Evolutionary conservation across 768 basidiomycete genomes (phyloP), one percentile per base, ranked within the genome.

Genomic region (Pleurotus djamor): DNA sequence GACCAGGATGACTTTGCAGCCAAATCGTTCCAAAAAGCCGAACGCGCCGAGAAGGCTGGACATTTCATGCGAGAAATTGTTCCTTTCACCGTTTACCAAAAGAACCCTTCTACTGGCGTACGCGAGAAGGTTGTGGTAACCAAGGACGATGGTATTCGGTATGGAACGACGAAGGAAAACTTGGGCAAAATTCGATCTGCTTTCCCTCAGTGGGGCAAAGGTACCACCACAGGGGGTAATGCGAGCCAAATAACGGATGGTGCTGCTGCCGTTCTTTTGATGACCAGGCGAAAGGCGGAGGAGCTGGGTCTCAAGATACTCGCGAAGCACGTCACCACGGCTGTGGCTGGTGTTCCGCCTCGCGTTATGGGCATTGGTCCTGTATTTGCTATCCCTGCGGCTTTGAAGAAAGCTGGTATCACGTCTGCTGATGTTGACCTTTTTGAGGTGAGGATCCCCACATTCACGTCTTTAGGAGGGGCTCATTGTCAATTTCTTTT

Each of bases 301-400:
- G 83, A 84, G 63, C 77, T 94, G 4, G 87, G 88, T 5, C 68
- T 96, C 61, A 74, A 73, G 16, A 84, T 95, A 64, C 72, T 94
- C n/a, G 93, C 83, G 6, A 94, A 91, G 70, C 82, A 91, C 68
- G 76, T 91, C 59, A 86, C 83, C n/a, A 91, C 91, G 1, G 77
- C 83, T 6, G 81, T 93, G 9, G 76, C 83, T 33, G 91, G 90
- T 82, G 76, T 87, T 12, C 80, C 89, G 2, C 94, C 94, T 1
- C 84, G 92, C 17, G 81, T 95, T 47, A 95, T 95, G 93, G 92
- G 92, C 52, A 79, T 96, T 67, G 95, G 92, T 0, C 96, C 96
- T 2, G 79, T 82, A 0, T 83, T 82, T 65, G 95, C 96, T 9
- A 95, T 98, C 65, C 92, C 90, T 16, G 83, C 81, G 72, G 91